Conservation (phyloP, 2,329 filamentous ascomycete species). For the Macrophomina phaseolina region DNA sequence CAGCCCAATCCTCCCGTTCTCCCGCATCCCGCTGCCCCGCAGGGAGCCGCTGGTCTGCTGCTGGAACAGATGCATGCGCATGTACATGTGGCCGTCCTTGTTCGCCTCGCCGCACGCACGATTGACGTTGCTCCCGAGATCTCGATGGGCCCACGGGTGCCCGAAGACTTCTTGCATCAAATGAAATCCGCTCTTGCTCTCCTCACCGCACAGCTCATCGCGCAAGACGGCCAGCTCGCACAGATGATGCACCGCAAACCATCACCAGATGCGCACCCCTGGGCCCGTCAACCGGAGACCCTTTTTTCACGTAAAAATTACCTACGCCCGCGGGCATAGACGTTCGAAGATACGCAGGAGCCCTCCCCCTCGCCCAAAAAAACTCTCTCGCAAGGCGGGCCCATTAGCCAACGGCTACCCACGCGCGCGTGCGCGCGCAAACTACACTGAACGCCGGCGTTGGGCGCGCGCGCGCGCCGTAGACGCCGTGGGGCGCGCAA, state of each 20-base stretch:
- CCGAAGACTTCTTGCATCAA: neutral
- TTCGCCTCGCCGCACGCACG: neutral
- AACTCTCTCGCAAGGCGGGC: neutral
- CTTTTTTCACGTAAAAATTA: constrained; percentile 23
- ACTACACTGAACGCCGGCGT: neutral
- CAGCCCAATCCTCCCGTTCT: neutral
- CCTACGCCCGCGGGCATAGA: constrained; percentile 26
- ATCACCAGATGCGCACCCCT: neutral
- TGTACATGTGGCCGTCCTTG: neutral
- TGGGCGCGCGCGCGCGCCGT: neutral
- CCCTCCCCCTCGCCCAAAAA: neutral
- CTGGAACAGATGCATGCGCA: neutral
- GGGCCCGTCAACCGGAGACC: neutral
- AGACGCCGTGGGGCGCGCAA: neutral
- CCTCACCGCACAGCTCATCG: neutral
- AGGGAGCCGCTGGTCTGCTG: neutral
- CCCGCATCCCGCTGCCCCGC: neutral
- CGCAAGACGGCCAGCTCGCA: constrained; percentile 6
- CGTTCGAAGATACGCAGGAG: constrained; percentile 21
- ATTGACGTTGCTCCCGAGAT: constrained; percentile 7
- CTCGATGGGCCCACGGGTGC: neutral
- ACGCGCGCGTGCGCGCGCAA: neutral
- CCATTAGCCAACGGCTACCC: constrained; percentile 13
- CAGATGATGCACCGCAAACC: neutral
- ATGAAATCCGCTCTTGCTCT: neutral